These are phyloP conservation scores for Acanthochlamys bracteata DNA, from an alignment of 106 monocot genomes.

Conservation along the genomic window DNA sequence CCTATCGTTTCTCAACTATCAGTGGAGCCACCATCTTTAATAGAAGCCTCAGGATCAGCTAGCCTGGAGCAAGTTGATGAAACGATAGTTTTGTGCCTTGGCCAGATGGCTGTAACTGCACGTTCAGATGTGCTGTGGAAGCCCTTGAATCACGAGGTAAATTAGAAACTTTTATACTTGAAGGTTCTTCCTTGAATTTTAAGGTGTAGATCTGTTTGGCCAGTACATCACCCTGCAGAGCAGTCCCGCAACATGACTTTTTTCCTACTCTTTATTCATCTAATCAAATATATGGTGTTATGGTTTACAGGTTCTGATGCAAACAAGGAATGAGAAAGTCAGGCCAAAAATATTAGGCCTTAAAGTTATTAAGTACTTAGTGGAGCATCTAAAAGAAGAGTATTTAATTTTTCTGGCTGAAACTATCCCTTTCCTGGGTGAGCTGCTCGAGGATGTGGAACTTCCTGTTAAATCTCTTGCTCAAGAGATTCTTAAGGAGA, in stretches of 20 bases:
- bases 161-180: neutral
- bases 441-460: constrained; percentile 85
- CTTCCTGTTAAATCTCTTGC: constrained; percentile 68
- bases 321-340: constrained; percentile 69
- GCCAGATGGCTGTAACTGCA: constrained; percentile 90
- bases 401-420: constrained; percentile 69
- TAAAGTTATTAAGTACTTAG: constrained; percentile 56
- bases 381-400: constrained; percentile 88
- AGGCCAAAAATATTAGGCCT: constrained; percentile 66
- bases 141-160: constrained; percentile 90
- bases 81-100: constrained; percentile 71
- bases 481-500: constrained; percentile 63
- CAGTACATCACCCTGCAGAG: too few species aligned
- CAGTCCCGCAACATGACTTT: too few species aligned
- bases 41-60: constrained; percentile 25
- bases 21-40: constrained; percentile 48
- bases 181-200: too few species aligned
- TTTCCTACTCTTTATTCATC: neutral
- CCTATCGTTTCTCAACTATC: constrained; percentile 76
- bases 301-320: constrained; percentile 72
- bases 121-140: constrained; percentile 93
- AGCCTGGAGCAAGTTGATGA: constrained; percentile 71
- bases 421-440: constrained; percentile 85
- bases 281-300: neutral
- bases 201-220: too few species aligned